Evolutionary conservation across 2,329 filamentous ascomycete species (phyloP).

Genomic region (Fusarium graminum): DNA sequence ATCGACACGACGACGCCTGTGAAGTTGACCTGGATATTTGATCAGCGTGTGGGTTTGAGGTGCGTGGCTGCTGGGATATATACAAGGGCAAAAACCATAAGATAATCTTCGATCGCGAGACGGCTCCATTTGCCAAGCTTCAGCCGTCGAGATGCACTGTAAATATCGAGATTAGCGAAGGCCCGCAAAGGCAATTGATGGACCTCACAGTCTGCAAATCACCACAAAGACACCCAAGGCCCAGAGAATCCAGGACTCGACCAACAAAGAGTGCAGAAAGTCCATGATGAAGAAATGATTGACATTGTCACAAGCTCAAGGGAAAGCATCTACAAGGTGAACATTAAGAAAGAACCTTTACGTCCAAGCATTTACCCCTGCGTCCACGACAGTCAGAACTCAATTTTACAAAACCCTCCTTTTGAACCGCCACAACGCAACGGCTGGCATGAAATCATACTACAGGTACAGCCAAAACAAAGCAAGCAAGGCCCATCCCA

Average conservation of each 20-base stretch:
- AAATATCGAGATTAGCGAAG: neutral
- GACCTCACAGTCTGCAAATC: slow-evolving; percentile 43
- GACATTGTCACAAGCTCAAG: neutral
- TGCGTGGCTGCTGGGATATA: slow-evolving; percentile 15
- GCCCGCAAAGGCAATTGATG: neutral
- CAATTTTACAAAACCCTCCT: neutral
- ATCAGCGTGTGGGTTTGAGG: slow-evolving; percentile 4
- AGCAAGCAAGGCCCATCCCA: neutral
- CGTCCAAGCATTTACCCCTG: neutral
- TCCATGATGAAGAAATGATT: slow-evolving; percentile 42
- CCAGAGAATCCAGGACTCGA: slow-evolving; percentile 53
- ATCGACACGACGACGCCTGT: slow-evolving; percentile 59
- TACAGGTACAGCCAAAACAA: neutral
- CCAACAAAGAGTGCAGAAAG: slow-evolving; percentile 41
- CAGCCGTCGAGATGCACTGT: slow-evolving; percentile 50
- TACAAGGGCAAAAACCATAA: slow-evolving; percentile 66
- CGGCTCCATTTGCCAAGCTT: slow-evolving; percentile 60
- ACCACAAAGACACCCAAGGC: slow-evolving; percentile 47
- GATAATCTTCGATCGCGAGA: slow-evolving; percentile 69
- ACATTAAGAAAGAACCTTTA: slow-evolving; percentile 1
- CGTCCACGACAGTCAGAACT: neutral
- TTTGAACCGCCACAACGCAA: neutral
- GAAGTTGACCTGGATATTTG: slow-evolving; percentile 47
- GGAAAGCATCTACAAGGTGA: neutral
- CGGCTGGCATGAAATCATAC: neutral